Base-by-base conservation (phyloP, 805 yeast genomes). In the Cephaloascus fragrans region DNA sequence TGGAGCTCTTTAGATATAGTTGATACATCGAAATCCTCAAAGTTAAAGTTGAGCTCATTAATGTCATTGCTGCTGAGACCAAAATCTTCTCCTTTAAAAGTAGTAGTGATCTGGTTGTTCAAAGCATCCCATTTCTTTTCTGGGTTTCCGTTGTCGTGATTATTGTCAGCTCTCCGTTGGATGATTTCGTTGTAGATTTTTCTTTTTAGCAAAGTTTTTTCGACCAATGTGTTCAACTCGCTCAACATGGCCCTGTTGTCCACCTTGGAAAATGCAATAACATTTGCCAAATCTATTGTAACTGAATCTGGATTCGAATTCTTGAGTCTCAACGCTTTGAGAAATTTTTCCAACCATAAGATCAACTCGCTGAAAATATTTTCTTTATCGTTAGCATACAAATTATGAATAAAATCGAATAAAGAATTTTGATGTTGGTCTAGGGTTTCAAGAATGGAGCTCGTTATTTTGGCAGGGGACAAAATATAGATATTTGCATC, bases 341-440 rank as follows among this genome's bases (percentile, higher is more conserved):
- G 62, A 38, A 87, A 76, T 16, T 67, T 62, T 42, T 83, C 77
- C 35, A 86, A 66, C 97, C 97, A 90, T 4, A 57, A 57, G 35
- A 86, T 69, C 38, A 93, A 61, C 3, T 78, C 77, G 37, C 79
- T 76, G 59, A 90, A 90, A 4, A 90, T 61, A 3, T 78, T 74
- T 26, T 74, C 73, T 29, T 76, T 66, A 52, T 90, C 97, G 45
- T 83, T 77, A n/a, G 69, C 44, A 56, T 89, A 88, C n/a, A 88
- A 74, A 39, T 83, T 79, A 52, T 86, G 90, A 41, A 90, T 68
- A 51, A 90, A 93, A 39, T 64, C 64, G 65, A 85, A 85, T 36
- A 85, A 69, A 10, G 80, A 68, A 41, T 75, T 77, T 46, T 85
- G 84, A 55, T 89, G 95, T 20, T 75, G 73, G 34, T 78, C 77